Base-by-base conservation (phyloP, 768 basidiomycete genomes). In the Hysterangium stoloniferum region DNA sequence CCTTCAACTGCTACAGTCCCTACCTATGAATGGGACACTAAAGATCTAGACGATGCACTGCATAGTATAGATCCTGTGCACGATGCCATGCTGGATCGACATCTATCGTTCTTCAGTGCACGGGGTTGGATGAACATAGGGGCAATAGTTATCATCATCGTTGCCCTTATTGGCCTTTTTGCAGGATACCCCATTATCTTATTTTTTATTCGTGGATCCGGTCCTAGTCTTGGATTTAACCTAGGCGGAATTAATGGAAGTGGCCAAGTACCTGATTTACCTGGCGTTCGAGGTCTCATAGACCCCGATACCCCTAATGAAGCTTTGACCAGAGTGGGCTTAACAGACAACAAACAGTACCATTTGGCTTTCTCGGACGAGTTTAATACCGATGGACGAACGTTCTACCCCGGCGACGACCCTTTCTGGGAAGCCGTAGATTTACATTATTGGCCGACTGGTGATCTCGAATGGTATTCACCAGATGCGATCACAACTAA, bases 331-430 rank as follows among this genome's bases (percentile, higher is more conserved):
- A 74, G 81, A 9, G 76, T 70, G 2, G 88, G 86, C 2, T 86
- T 76, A 17, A 71, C 73, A 3, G 90, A 96, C 60, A 94, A 92
- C 1, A 71, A 83, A 51, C 65, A 72, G 8, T 94, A 90, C 61
- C 70, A 82, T 49, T 78, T 99, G 25, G 85, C 88, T 1, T 98
- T 93, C 69, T 90, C 86, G 52, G 87, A 89, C 62, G 86, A 89
- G 66, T 95, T 82, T 75, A 82, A 80, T 70, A 77, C 55, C 62
- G 84, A 71, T 56, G 93, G 72, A 55, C 80, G 62, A 68, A 86
- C 73, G 65, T 87, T 79, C 75, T 92, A 58, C 75, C 85, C 66
- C 62, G 95, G 75, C 60, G 95, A 83, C 69, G 93, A 76, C 74
- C 79, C 74, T 62, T 95, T 66, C 63, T 86, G 83, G 92, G 90